Conservation (phyloP, 805 yeast species). For the Candida qinlingensis region DNA sequence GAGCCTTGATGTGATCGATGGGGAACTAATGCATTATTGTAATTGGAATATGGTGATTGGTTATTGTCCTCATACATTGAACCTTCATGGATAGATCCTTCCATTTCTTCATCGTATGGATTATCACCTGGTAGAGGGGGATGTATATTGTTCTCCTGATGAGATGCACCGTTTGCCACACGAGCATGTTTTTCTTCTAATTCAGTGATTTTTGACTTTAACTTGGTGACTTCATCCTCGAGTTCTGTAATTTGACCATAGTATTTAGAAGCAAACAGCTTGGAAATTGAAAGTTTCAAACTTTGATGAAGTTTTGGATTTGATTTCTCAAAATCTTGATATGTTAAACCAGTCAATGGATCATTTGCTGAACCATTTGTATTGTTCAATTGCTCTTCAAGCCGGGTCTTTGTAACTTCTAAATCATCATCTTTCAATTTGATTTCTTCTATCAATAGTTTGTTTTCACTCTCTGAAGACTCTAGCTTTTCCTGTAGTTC, state of each 20-base stretch:
- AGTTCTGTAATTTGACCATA: constrained; percentile 6
- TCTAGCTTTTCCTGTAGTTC: not conserved
- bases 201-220: not conserved
- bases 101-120: not conserved
- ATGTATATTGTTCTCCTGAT: not conserved
- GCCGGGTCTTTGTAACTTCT: not conserved
- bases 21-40: not conserved
- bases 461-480: not conserved
- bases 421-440: not conserved
- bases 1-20: not conserved
- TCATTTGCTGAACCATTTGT: not conserved
- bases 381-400: not conserved
- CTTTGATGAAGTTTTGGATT: constrained; percentile 6
- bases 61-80: not conserved
- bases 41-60: not conserved
- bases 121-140: not conserved
- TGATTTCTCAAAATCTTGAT: constrained; percentile 6
- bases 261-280: constrained; percentile 5
- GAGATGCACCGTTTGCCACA: not conserved
- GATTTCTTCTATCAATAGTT: not conserved
- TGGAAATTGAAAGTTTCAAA: constrained; percentile 6
- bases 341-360: constrained; percentile 1
- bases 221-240: not conserved
- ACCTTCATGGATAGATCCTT: not conserved
- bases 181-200: not conserved